Base-by-base conservation (phyloP, 2,329 filamentous ascomycete species). In the Botrytis pseudocinerea region DNA sequence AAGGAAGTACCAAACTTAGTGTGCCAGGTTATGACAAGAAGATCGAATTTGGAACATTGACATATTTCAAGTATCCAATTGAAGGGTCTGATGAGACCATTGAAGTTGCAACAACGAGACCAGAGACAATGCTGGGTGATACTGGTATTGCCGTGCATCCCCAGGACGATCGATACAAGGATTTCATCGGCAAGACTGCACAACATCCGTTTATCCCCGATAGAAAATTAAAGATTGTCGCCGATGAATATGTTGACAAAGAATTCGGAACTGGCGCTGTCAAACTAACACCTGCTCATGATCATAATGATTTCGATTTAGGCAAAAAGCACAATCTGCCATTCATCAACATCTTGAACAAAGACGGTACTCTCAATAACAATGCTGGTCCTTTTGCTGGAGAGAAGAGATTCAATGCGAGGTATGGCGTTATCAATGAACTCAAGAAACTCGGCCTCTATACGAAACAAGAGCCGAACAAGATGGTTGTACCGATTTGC, bases 31-130 rank as follows among this genome's bases (percentile, higher is more conserved):
- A 57, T 57, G 51, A 57, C 6, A 57, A 57, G 18, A 57, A 57
- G 14, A 57, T 57, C 7, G 51, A 57, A 57, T 57, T 57, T 57
- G 51, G 51, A 57, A 57, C 51, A 57, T 57, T 57, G 51, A 57
- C 51, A 57, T 57, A 57, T 57, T 57, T 57, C 51, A 57, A 57
- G 16, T 57, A 57, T 57, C 51, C 51, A 57, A 57, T 57, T 57
- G 51, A 57, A 18, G 51, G 51, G 7, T 57, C 51, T 32, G n/a
- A 57, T 57, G 14, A 57, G 51, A 57, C n/a, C 7, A 57, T 57
- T 18, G 51, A 57, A 57, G n/a, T 57, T 32, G 51, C 51, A 28
- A 57, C 51, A 57, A 57, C 51, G 28, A 57, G 51, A 25, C 51
- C 51, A 57, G 51, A 57, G 51, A 57, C 51, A 9, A 57, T 57